phyloP scores from a whole-genome alignment of 805 yeast species.

The Wickerhamiella vanderwaltii region DNA sequence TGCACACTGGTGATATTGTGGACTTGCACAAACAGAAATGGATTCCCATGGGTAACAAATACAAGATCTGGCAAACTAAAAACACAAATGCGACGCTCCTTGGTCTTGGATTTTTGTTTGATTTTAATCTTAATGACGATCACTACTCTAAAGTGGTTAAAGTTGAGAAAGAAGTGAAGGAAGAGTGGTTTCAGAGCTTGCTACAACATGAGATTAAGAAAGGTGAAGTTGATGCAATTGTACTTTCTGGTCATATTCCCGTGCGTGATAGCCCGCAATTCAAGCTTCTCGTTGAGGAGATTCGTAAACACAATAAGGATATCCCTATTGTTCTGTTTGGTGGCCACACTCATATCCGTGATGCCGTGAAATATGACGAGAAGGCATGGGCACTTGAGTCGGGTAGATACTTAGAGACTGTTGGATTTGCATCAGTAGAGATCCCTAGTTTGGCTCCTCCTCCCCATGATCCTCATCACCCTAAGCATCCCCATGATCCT shows the following conservation, averaged over 20 bases:
- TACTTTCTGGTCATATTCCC: conserved; percentile 72
- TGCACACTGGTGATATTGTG: background rate
- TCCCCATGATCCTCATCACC: conserved; percentile 4
- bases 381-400: conserved; percentile 67
- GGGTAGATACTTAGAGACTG: conserved; percentile 83
- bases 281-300: conserved; percentile 32
- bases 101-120: conserved; percentile 66
- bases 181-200: conserved; percentile 49
- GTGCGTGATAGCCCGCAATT: conserved; percentile 46
- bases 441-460: conserved; percentile 13
- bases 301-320: conserved; percentile 50
- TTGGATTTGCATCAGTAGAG: conserved; percentile 68
- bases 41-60: conserved; percentile 58
- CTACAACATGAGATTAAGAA: conserved; percentile 23
- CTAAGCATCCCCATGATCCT: background rate
- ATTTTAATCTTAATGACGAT: conserved; percentile 50
- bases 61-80: conserved; percentile 50
- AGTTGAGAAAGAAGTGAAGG: conserved; percentile 38
- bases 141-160: conserved; percentile 49
- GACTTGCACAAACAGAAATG: conserved; percentile 24
- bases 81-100: conserved; percentile 37
- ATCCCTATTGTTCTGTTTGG: conserved; percentile 74
- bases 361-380: conserved; percentile 55
- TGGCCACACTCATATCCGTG: conserved; percentile 87
- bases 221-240: conserved; percentile 45